Conservation (phyloP, 2,329 filamentous ascomycete genomes). For the Davidsoniella australis region DNA sequence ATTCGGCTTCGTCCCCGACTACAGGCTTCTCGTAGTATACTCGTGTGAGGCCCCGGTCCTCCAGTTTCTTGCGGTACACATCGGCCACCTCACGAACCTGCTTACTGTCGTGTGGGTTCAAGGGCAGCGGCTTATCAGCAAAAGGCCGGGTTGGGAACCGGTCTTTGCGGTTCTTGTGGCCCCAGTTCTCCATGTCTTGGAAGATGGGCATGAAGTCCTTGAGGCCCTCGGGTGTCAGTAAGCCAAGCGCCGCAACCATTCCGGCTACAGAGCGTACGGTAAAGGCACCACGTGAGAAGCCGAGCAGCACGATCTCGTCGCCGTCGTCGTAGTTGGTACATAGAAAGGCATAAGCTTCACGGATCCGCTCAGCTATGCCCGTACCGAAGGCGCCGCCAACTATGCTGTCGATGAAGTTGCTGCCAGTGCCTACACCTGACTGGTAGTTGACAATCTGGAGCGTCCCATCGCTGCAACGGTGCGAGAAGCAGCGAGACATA, state of each 20-base stretch:
- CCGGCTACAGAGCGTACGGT: conserved; percentile 39
- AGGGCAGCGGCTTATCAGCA: conserved; percentile 30
- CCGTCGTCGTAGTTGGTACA: conserved; percentile 43
- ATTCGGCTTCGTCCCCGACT: neutral
- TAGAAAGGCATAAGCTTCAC: conserved; percentile 45
- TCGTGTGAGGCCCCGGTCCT: conserved; percentile 27
- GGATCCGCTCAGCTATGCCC: conserved; percentile 37
- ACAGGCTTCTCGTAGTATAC: conserved; percentile 11
- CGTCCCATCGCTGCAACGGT: conserved; percentile 30
- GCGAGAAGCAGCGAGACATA: conserved; percentile 39
- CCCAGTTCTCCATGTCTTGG: conserved; percentile 39
- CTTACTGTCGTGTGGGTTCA: conserved; percentile 12
- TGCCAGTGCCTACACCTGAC: conserved; percentile 40
- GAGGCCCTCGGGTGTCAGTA: conserved; percentile 35
- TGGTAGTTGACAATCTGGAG: conserved; percentile 45
- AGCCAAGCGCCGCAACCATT: conserved; percentile 32
- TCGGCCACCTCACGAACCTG: conserved; percentile 19
- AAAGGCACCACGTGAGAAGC: conserved; percentile 42
- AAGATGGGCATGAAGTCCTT: conserved; percentile 38
- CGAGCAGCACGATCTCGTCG: conserved; percentile 38
- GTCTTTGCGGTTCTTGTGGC: conserved; percentile 27
- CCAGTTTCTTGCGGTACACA: conserved; percentile 27
- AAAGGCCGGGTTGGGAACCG: conserved; percentile 31
- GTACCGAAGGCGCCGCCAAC: conserved; percentile 38
- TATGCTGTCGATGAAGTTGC: conserved; percentile 30